Evolutionary conservation across 768 basidiomycete species (phyloP).

Genomic region (Phallus indusiatus): DNA sequence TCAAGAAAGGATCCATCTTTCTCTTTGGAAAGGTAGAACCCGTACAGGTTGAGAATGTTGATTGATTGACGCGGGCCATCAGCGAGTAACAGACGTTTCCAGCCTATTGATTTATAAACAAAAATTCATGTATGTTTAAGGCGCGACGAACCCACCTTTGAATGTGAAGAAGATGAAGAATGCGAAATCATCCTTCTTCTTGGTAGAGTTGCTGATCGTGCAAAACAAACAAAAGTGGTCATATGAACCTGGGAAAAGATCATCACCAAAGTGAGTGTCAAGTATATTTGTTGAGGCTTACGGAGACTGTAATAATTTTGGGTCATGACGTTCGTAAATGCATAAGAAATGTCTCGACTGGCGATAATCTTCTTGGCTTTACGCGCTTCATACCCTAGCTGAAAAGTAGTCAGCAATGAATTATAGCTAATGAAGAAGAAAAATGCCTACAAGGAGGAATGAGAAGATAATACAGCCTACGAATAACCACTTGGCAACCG

Average conservation of each 20-base stretch:
- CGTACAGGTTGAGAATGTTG: conserved; percentile 94
- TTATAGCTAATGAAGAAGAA: neutral
- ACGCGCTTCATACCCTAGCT: conserved; percentile 87
- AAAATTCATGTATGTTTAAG: neutral
- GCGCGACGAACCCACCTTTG: conserved; percentile 71
- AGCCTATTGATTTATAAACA: conserved; percentile 38
- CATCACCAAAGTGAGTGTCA: no score
- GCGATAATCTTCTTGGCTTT: conserved; percentile 92
- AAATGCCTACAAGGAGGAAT: conserved; percentile 75
- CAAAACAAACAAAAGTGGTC: conserved; percentile 98
- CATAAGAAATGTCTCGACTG: conserved; percentile 94
- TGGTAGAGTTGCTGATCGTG: conserved; percentile 92
- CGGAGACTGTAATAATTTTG: conserved; percentile 94
- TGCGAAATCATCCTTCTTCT: conserved; percentile 93
- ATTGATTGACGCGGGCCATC: conserved; percentile 97
- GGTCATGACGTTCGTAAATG: conserved; percentile 96
- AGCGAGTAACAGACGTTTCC: conserved; percentile 83
- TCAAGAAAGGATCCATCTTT: conserved; percentile 52
- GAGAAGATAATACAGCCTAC: conserved; percentile 97
- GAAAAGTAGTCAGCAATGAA: neutral
- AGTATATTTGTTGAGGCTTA: no score
- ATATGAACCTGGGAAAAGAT: conserved; percentile 82
- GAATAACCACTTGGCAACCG: conserved; percentile 91
- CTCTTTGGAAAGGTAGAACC: conserved; percentile 62
- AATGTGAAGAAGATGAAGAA: conserved; percentile 99